Evolutionary conservation across 2,329 filamentous ascomycete species (phyloP).

Genomic region (Cordyceps fumosorosea): DNA sequence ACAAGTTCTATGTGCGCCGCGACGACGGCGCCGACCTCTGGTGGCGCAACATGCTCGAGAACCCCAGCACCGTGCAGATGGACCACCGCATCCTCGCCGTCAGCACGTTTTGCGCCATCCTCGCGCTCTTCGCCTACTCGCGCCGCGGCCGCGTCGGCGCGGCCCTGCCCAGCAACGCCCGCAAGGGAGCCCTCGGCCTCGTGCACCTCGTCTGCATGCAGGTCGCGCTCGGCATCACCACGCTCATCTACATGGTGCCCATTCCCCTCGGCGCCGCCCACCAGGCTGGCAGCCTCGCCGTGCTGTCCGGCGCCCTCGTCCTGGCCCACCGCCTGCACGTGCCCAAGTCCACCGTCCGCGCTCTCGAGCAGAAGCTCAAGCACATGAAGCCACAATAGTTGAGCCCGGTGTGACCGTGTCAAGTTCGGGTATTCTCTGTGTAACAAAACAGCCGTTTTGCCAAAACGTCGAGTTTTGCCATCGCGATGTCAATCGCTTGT

Average conservation of each 20-base stretch:
- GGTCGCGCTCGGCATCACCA: conserved; percentile 80
- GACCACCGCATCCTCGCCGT: conserved; percentile 90
- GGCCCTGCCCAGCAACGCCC: conserved; percentile 56
- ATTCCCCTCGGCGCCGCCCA: conserved; percentile 82
- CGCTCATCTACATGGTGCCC: conserved; percentile 89
- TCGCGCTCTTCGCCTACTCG: conserved; percentile 75
- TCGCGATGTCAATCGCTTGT: background rate
- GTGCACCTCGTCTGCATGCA: conserved; percentile 79
- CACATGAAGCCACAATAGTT: conserved; percentile 26
- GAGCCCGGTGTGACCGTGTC: too few relatives aligned
- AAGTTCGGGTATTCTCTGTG: background rate
- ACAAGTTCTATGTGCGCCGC: conserved; percentile 75
- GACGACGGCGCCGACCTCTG: conserved; percentile 75
- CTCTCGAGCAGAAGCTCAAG: conserved; percentile 49
- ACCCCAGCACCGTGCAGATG: conserved; percentile 89
- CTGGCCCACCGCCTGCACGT: conserved; percentile 73
- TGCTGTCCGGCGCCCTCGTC: conserved; percentile 76
- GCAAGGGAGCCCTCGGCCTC: conserved; percentile 67
- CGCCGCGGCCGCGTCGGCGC: conserved; percentile 54
- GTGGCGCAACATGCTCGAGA: conserved; percentile 98
- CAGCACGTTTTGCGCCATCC: conserved; percentile 76
- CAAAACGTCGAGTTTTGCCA: background rate
- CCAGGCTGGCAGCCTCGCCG: conserved; percentile 80
- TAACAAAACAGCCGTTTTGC: background rate
- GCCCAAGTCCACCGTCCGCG: conserved; percentile 55